Base-by-base conservation (phyloP, 129 eudicot species). In the Scalesia atractyloides region DNA sequence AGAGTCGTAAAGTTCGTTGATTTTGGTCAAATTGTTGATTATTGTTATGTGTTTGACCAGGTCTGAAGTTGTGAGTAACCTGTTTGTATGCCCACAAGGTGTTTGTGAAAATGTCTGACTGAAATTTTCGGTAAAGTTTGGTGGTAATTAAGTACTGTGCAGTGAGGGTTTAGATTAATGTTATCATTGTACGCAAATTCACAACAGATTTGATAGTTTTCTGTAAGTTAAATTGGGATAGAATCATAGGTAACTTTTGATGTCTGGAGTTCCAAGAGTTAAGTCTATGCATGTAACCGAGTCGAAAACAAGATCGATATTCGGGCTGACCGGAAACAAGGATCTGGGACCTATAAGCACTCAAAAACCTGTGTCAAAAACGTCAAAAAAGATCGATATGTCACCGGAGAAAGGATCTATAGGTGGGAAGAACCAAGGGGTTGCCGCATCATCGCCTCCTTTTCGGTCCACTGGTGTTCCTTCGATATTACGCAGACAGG, bases 231-330 rank as follows among this genome's bases (percentile, higher is more conserved):
- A 46, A 43, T 5, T 51, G 16, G 20, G 47, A 20, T 54, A 58
- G 44, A 68, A 49, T 68, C 46, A 56, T 66, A 30, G 13, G 51
- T 57, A 26, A 48, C 78, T 9, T 80, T 69, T 33, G 70, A 84
- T 84, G 83, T 84, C 85, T 47, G 88, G 88, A 47, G 83, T 75
- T 53, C 84, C 88, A 64, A 65, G 75, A 76, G 87, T 82, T 20
- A 82, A 79, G 74, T 67, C 84, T 61, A 79, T 79, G 68, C 74
- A 76, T 73, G 78, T 85, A 65, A 82, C 75, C 19, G 86, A 85
- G 22, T 68, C 89, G 24, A 79, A 85, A 76, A 34, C 82, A 33
- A 82, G 82, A 76, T 74, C 84, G 10, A 79, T 85, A 53, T 74
- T 81, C 11, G 84, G 83, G 64, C 73, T 65, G 16, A 15, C 82